A percentile compares a stretch with the other conserved stretches of the same genome.
These are phyloP conservation scores for Eimeria praecox DNA, from an alignment of 169 alveolate species.

Conservation along the genomic window DNA sequence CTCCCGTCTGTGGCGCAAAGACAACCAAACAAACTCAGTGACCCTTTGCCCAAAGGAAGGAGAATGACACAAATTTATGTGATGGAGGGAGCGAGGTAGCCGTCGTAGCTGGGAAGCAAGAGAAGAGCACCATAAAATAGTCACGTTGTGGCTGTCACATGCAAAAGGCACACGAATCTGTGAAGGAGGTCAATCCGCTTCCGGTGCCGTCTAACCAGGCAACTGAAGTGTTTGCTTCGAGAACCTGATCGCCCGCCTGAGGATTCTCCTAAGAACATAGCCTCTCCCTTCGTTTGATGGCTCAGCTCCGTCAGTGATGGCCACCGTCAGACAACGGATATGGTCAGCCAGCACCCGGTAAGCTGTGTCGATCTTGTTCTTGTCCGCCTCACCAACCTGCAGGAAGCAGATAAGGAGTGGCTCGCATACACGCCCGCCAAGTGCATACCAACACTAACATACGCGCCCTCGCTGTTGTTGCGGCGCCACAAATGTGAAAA, in stretches of 20 bases:
- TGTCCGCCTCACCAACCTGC: conserved; percentile 90
- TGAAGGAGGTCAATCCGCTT: too few relatives aligned
- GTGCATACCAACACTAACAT: background rate
- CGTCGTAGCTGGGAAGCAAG: background rate
- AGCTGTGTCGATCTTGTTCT: conserved; percentile 92
- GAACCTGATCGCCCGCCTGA: conserved; percentile 95
- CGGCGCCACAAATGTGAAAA: background rate
- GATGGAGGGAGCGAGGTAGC: background rate
- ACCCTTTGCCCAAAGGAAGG: background rate
- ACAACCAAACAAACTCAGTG: background rate
- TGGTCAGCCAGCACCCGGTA: conserved; percentile 97
- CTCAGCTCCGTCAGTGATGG: conserved; percentile 95
- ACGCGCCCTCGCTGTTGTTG: background rate
- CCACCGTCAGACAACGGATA: conserved; percentile 94
- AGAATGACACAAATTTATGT: too few relatives aligned
- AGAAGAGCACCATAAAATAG: background rate
- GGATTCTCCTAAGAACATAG: conserved; percentile 95
- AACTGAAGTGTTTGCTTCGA: conserved; percentile 87
- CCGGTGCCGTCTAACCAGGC: conserved; percentile 58
- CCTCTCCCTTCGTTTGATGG: conserved; percentile 96
- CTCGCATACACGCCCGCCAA: background rate
- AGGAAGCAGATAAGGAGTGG: background rate
- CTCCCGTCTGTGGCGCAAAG: conserved; percentile 87
- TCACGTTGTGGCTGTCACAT: background rate
- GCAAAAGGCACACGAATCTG: background rate